Base-by-base conservation (phyloP, 2,329 filamentous ascomycete species). In the Aulographum hederae region DNA sequence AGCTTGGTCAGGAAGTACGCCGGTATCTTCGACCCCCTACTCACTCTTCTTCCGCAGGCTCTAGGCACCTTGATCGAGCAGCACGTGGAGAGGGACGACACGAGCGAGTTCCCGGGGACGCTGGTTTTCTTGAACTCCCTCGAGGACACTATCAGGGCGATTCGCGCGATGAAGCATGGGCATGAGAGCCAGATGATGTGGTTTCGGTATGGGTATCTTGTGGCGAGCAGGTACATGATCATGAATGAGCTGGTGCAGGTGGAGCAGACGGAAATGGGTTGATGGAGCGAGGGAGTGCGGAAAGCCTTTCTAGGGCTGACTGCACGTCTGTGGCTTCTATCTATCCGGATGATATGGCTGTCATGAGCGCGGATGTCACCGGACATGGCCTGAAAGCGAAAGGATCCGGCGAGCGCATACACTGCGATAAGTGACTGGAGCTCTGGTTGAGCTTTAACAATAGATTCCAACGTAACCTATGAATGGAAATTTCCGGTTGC, bases 101-200 rank as follows among this genome's bases (percentile, higher is more conserved):
- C 65, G 33, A 70, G 74, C 0, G 54, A 50, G 2, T 64, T 48
- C 30, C 65, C 66, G 2, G 54, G 56, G 20, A 57, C 65, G 1
- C 52, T 93, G 32, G 49, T 93, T 21, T 84, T 77, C 46, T 61
- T 86, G 37, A 91, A 68, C 53, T 66, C 68, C 6, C 61, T 82
- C 12, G 48, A 55, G 4, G 63, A 65, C 34, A 70, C 76, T 39
- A 62, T 74, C 39, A 67, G 64, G 18, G 86, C 81, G 5, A 77
- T 85, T 58, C 65, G 60, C 33, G 85, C 89, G 19, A 98, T 98
- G 89, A 84, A 79, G 2, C 65, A 67, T 33, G 86, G 80, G 18
- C 89, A 98, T 59, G 64, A 73, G 56, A 94, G 84, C 53, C 89
- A 98, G 65, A 98, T 98, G 89, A 71, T 80, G 23, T 98, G 89